These are phyloP conservation scores for Rhodotorula glutinis DNA, from an alignment of 1,284 basidiomycete genomes.

Conservation along the genomic window DNA sequence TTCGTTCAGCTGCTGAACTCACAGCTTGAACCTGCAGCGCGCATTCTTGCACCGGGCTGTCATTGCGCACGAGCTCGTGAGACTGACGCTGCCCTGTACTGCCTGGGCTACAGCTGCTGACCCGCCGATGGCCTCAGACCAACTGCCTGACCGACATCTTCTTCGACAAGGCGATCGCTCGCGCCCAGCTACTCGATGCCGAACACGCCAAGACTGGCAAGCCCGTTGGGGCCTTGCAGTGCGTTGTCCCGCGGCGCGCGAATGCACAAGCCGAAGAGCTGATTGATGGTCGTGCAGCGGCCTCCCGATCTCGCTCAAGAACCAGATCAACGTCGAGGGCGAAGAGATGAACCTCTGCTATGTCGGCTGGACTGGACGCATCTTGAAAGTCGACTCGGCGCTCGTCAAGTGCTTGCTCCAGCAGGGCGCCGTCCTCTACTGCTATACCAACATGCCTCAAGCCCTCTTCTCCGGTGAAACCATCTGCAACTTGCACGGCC, in stretches of 20 bases:
- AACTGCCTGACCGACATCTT: conserved; percentile 71
- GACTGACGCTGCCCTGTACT: conserved; percentile 11
- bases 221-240: conserved; percentile 52
- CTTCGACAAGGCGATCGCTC: conserved; percentile 58
- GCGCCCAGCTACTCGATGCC: conserved; percentile 61
- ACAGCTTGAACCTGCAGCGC: background rate
- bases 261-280: no score
- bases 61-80: conserved; percentile 50
- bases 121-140: conserved; percentile 49
- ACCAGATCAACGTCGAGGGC: conserved; percentile 50
- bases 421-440: conserved; percentile 31
- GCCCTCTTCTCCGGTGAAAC: conserved; percentile 46
- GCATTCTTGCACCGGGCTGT: conserved; percentile 47
- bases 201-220: conserved; percentile 53
- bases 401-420: conserved; percentile 53
- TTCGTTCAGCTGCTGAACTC: background rate
- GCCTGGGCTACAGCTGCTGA: background rate
- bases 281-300: conserved; percentile 40
- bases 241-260: background rate
- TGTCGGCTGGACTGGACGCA: conserved; percentile 62
- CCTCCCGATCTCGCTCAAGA: conserved; percentile 58
- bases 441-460: conserved; percentile 36
- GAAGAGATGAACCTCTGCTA: conserved; percentile 51
- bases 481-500: conserved; percentile 59
- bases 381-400: conserved; percentile 57